Base-by-base conservation (phyloP, 1,284 basidiomycete genomes). In the Papiliotrema flavescens region DNA sequence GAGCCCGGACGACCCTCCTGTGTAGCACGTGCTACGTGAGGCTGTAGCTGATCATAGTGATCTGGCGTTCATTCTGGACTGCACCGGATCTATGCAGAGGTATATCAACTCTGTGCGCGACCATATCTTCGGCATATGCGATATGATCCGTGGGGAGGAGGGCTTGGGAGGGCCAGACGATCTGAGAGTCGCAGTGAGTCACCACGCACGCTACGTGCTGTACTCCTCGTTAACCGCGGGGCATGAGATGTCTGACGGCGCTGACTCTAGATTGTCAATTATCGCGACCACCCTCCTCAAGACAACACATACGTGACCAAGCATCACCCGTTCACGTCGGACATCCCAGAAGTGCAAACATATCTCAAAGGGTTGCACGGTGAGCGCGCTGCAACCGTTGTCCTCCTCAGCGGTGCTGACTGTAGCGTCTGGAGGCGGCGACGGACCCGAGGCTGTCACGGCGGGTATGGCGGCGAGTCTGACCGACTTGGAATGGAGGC, bases 371-470 rank as follows among this genome's bases (percentile, higher is more conserved):
- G 66, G 1, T 55, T 75, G 20, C 65, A 62, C 43, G 73, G 73
- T 75, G 47, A 59, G 73, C 11, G 28, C 5, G 11, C 5, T 5
- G 11, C 28, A 32, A 5, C 28, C 48, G 8, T 22, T 11, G 40
- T 20, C 39, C 17, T 34, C 13, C 26, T n/a, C 13, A 22, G 34
- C 22, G 37, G 28, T 42, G 41, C 56, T 58, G 32, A 54, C 22
- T 5, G 28, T 34, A 95, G 96, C 96, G 15, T 89, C 88, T 5
- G 93, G 96, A 26, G 95, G 95, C 26, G 95, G 95, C 13, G 95
- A 99, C 80, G 95, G 96, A 0, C 96, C 96, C 0, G 96, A 99
- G 73, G 96, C 94, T 3, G 90, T 97, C 55, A 99, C 96, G 0
- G 93, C 95, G 3, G 95, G 89, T 13, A 80, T 99, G 76, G 85